Conservation (phyloP, 2,329 filamentous ascomycete genomes). For the Fragosphaeria purpurea region DNA sequence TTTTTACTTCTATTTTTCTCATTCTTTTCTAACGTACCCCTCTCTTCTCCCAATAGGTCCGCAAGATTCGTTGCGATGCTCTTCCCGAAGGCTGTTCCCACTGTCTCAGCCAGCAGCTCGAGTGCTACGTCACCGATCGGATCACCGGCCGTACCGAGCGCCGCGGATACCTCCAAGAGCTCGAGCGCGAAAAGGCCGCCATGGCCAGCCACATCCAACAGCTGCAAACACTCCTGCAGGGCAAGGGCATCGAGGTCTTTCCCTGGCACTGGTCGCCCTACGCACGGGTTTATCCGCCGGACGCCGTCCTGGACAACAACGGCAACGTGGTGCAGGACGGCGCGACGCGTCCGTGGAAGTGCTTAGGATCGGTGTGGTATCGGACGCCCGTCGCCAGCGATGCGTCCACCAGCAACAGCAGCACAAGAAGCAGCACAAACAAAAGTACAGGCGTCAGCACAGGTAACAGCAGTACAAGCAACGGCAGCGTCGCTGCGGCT, state of each 20-base stretch:
- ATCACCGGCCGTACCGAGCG: constrained; percentile 73
- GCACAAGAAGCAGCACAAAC: background rate
- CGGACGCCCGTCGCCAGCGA: background rate
- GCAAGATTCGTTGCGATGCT: constrained; percentile 82
- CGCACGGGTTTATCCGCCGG: constrained; percentile 18
- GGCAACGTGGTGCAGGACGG: constrained; percentile 14
- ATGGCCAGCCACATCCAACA: constrained; percentile 58
- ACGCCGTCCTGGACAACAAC: constrained; percentile 17
- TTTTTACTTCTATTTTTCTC: background rate
- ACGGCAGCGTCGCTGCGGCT: no score
- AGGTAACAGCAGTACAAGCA: no score
- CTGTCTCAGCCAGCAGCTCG: constrained; percentile 64
- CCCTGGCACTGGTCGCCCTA: constrained; percentile 32
- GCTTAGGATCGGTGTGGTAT: constrained; percentile 25
- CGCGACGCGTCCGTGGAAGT: constrained; percentile 21
- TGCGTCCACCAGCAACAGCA: background rate
- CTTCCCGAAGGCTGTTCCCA: constrained; percentile 72
- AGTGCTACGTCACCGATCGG: constrained; percentile 78
- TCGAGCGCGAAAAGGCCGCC: constrained; percentile 62
- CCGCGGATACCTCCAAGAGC: constrained; percentile 65
- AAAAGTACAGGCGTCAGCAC: background rate
- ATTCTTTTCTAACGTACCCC: background rate
- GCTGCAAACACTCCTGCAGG: constrained; percentile 55
- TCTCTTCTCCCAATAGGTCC: constrained; percentile 38
- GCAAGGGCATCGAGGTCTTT: constrained; percentile 51